Evolutionary conservation across 345 rosid species (phyloP).

Genomic region (Viola odorata): DNA sequence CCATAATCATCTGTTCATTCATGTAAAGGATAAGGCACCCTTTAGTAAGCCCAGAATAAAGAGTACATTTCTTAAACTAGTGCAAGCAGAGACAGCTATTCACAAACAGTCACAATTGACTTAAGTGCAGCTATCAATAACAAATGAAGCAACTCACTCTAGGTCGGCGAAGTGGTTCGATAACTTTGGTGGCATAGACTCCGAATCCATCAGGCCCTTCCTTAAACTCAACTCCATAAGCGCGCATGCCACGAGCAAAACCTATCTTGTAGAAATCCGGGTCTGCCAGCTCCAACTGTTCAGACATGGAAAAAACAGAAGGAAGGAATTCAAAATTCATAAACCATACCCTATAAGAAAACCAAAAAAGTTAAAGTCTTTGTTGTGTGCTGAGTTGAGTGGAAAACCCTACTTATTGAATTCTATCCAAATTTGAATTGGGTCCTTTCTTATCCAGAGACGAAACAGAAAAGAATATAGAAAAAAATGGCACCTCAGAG

Average conservation of each 20-base stretch:
- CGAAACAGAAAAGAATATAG: background rate
- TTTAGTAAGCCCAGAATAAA: background rate
- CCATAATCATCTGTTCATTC: constrained; percentile 70
- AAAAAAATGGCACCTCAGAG: constrained; percentile 29
- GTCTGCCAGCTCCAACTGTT: constrained; percentile 66
- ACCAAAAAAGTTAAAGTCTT: background rate
- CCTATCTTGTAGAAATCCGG: constrained; percentile 96
- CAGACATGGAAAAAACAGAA: background rate
- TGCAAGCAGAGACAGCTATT: background rate
- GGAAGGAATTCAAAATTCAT: background rate
- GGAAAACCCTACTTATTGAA: no score
- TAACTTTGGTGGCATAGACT: constrained; percentile 84
- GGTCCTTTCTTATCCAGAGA: background rate
- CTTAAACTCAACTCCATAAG: constrained; percentile 82
- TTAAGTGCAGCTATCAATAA: background rate
- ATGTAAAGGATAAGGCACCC: constrained; percentile 8
- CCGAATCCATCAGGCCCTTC: constrained; percentile 92
- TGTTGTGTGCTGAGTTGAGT: no score
- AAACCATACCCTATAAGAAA: background rate
- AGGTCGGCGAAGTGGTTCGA: constrained; percentile 79
- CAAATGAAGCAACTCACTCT: constrained; percentile 46
- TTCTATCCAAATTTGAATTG: background rate
- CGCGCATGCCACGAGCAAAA: constrained; percentile 72
- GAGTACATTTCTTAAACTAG: background rate
- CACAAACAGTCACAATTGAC: background rate